phyloP scores from a whole-genome alignment of 257 asterid species.

The Petrea volubilis region DNA sequence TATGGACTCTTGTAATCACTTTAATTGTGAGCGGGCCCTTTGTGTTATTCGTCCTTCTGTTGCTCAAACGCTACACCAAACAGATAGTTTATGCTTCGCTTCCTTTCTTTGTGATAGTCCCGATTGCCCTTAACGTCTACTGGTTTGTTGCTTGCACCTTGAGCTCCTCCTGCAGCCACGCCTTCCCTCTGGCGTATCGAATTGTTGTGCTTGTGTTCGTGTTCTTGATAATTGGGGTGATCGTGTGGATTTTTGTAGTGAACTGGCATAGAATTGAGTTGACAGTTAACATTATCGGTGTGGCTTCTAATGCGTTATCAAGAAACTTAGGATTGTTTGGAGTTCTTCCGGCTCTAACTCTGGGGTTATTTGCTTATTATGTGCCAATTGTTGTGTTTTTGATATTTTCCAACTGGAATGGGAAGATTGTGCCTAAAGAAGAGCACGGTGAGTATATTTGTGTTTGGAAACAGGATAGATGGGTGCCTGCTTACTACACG shows the following conservation, averaged over 20 bases:
- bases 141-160: constrained; percentile 95
- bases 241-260: constrained; percentile 82
- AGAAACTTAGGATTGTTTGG: constrained; percentile 75
- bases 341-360: constrained; percentile 67
- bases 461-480: constrained; percentile 88
- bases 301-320: constrained; percentile 71
- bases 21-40: constrained; percentile 64
- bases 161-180: constrained; percentile 69
- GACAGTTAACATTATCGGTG: constrained; percentile 78
- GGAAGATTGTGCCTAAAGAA: constrained; percentile 68
- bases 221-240: constrained; percentile 72
- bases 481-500: constrained; percentile 92
- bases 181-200: constrained; percentile 75
- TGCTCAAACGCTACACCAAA: constrained; percentile 80
- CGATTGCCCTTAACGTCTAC: constrained; percentile 63
- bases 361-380: constrained; percentile 63
- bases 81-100: constrained; percentile 84
- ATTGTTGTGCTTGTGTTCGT: constrained; percentile 66
- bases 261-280: constrained; percentile 92
- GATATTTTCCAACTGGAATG: constrained; percentile 74
- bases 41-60: constrained; percentile 54
- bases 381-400: constrained; percentile 79
- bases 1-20: constrained; percentile 84
- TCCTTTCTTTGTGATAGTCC: constrained; percentile 84
- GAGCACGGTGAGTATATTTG: constrained; percentile 62